These are phyloP conservation scores for Aspergillus phoenicis DNA, from an alignment of 2,329 filamentous ascomycete species.

Conservation along the genomic window DNA sequence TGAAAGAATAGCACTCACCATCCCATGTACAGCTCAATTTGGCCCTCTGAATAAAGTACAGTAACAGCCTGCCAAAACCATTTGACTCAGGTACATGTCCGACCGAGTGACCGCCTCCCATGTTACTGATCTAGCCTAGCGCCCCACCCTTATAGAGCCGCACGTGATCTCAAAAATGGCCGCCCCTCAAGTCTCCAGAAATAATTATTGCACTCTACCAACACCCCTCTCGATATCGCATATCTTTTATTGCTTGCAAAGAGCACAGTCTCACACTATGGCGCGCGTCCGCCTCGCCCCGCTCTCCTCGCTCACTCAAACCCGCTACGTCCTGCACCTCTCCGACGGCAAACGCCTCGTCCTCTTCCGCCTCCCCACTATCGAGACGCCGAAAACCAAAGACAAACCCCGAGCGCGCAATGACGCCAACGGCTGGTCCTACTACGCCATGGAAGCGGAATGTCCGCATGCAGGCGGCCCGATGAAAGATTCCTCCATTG, in stretches of 20 bases:
- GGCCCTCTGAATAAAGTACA: too few species aligned
- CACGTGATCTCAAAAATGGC: background rate
- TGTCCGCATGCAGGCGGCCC: constrained; percentile 52
- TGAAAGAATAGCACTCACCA: too few species aligned
- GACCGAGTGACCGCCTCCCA: too few species aligned
- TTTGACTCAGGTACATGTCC: background rate
- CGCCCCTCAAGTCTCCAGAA: background rate
- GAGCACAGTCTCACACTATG: constrained; percentile 9
- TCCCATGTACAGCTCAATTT: background rate
- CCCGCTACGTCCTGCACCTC: constrained; percentile 48
- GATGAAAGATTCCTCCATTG: constrained; percentile 50
- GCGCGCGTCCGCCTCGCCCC: constrained; percentile 30
- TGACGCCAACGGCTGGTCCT: constrained; percentile 47
- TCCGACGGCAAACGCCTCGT: constrained; percentile 50
- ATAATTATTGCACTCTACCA: background rate
- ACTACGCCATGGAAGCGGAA: constrained; percentile 53
- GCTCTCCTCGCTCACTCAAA: constrained; percentile 39
- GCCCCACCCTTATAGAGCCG: background rate
- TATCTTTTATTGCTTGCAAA: too few species aligned
- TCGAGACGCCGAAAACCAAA: constrained; percentile 35
- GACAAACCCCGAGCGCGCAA: constrained; percentile 21
- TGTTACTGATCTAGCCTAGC: background rate
- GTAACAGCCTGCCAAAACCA: background rate
- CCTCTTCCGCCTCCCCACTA: constrained; percentile 49
- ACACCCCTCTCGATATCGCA: background rate